Percentiles rank a stretch among this genome's conserved stretches.
phyloP scores from a whole-genome alignment of 164 flowering plant species.

The Vitis labrusca region DNA sequence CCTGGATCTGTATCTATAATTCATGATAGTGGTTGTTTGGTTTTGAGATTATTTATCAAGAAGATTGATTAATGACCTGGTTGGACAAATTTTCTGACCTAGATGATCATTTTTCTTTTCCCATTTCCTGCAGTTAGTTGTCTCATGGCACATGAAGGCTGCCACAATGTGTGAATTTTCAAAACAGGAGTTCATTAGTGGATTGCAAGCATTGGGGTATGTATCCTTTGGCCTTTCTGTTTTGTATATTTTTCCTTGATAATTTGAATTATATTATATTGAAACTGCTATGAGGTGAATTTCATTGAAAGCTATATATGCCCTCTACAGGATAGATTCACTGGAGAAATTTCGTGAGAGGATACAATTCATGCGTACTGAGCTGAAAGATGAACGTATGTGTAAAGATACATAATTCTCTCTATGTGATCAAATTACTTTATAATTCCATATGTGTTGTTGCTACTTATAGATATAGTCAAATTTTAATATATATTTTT shows the following conservation, averaged over 20 bases:
- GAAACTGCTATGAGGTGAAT: not conserved
- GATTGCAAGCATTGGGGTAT: constrained; percentile 88
- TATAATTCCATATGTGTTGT: not conserved
- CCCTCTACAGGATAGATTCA: constrained; percentile 79
- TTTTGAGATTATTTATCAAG: too few relatives aligned
- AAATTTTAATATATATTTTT: not conserved
- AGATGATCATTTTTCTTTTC: constrained; percentile 3
- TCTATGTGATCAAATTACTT: not conserved
- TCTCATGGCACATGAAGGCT: constrained; percentile 99
- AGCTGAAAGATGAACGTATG: constrained; percentile 95
- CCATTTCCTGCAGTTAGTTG: constrained; percentile 59
- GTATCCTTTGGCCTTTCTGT: constrained; percentile 12
- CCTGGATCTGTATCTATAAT: too few relatives aligned
- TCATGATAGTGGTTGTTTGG: too few relatives aligned
- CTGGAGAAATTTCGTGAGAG: constrained; percentile 86
- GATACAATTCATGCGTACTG: constrained; percentile 80
- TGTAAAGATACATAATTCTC: constrained; percentile 5
- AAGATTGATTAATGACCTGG: not conserved
- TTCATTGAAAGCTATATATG: constrained; percentile 4
- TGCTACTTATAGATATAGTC: not conserved
- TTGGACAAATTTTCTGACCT: not conserved
- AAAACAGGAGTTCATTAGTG: constrained; percentile 87
- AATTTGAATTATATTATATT: not conserved
- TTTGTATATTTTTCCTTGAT: not conserved
- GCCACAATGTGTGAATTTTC: constrained; percentile 99